These are phyloP conservation scores for Stephanodiscus triporus DNA, from an alignment of 108 stramenopile species.

Conservation along the genomic window DNA sequence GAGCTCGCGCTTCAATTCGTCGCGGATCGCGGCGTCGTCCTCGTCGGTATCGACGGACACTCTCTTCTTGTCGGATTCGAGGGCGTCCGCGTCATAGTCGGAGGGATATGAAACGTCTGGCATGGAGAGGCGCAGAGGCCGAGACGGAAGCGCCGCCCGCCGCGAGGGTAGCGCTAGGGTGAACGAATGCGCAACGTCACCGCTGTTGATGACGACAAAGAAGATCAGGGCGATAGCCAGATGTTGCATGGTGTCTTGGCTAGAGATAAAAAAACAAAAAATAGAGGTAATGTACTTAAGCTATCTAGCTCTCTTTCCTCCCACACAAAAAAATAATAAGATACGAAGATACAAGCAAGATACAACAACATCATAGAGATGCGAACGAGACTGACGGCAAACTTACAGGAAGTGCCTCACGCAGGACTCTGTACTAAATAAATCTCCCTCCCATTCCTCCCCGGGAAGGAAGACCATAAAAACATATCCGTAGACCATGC, in stretches of 20 bases:
- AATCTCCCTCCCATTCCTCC: no score
- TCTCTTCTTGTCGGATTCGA: constrained; percentile 44
- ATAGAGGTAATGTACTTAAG: no score
- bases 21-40: constrained; percentile 75
- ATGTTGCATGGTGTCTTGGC: not conserved
- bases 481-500: no score
- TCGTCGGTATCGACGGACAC: constrained; percentile 72
- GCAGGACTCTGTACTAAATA: no score
- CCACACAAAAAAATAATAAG: no score
- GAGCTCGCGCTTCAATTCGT: constrained; percentile 80
- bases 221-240: not conserved
- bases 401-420: no score
- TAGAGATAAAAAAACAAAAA: no score
- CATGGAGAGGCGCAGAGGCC: constrained; percentile 36
- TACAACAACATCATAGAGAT: no score
- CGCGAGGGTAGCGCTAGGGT: not conserved
- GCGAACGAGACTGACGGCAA: no score
- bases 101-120: constrained; percentile 46
- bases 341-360: no score
- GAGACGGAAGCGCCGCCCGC: not conserved
- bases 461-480: no score
- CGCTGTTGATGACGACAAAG: constrained; percentile 1
- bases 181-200: not conserved
- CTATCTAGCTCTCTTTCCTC: no score
- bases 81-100: constrained; percentile 53